phyloP scores from a whole-genome alignment of 2,329 filamentous ascomycete genomes.

The Dactylellina drechsleri region DNA sequence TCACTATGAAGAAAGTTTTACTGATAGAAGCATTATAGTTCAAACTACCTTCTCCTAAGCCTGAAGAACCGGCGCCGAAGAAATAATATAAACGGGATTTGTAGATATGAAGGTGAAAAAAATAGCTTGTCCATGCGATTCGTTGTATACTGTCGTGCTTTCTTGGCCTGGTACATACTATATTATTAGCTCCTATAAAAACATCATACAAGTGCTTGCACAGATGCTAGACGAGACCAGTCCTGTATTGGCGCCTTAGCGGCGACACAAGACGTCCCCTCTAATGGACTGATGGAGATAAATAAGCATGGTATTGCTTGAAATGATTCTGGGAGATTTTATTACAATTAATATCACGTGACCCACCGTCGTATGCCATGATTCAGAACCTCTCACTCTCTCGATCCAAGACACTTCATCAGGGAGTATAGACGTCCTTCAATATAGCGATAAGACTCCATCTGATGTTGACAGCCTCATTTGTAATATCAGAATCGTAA shows the following conservation, averaged over 20 bases:
- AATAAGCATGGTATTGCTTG: background rate
- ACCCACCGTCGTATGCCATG: background rate
- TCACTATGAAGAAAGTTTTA: background rate
- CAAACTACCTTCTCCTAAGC: conserved; percentile 94
- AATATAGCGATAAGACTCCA: too few relatives aligned
- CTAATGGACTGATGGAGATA: background rate
- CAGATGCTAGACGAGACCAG: background rate
- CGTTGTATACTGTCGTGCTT: conserved; percentile 40
- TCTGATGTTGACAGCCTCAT: too few relatives aligned
- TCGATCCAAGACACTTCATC: too few relatives aligned
- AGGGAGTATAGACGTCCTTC: too few relatives aligned
- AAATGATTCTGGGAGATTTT: conserved; percentile 3
- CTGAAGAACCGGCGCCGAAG: conserved; percentile 67
- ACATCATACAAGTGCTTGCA: background rate
- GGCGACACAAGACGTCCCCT: too few relatives aligned
- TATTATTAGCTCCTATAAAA: background rate
- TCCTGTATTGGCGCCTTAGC: too few relatives aligned
- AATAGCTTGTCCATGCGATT: conserved; percentile 3
- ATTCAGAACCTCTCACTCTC: background rate
- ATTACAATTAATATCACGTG: background rate
- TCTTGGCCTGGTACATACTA: conserved; percentile 42
- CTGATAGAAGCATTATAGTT: conserved; percentile 66
- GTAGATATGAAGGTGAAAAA: background rate
- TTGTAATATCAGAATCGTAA: conserved; percentile 6
- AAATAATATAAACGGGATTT: conserved; percentile 18